Percentiles rank a stretch among this genome's conserved stretches.
Conservation (phyloP, 306 rosid species). For the Begonia fuchsioides region DNA sequence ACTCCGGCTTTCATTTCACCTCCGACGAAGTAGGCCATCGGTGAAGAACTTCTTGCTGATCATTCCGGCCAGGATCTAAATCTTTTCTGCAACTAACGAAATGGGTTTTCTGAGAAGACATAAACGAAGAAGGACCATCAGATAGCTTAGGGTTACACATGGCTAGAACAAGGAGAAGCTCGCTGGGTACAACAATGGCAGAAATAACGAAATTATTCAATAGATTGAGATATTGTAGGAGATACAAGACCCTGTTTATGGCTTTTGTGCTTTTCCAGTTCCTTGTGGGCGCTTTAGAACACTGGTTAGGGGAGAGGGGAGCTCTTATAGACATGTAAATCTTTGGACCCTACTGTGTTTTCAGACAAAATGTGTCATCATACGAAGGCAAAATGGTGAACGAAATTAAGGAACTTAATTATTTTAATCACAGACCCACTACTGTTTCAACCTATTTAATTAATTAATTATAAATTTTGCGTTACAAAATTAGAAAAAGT, state of each 20-base stretch:
- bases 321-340: neutral
- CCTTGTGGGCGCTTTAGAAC: neutral
- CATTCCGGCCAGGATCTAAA: slow-evolving; percentile 10
- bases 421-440: too few relatives aligned
- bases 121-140: slow-evolving; percentile 38
- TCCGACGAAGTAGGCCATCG: slow-evolving; percentile 73
- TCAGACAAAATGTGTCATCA: neutral
- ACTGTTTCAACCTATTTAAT: neutral
- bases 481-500: neutral
- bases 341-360: neutral
- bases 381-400: neutral
- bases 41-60: slow-evolving; percentile 38
- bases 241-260: neutral
- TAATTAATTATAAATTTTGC: neutral
- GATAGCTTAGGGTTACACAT: slow-evolving; percentile 64
- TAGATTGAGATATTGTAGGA: neutral
- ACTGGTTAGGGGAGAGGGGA: neutral
- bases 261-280: neutral
- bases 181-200: neutral
- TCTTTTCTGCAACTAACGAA: slow-evolving; percentile 30
- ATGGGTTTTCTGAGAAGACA: slow-evolving; percentile 27
- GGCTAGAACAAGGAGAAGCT: slow-evolving; percentile 3
- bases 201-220: neutral
- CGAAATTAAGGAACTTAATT: too few relatives aligned
- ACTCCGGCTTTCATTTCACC: slow-evolving; percentile 23